Evolutionary conservation across 1,139 yeast genomes (phyloP).

Genomic region (Pichia sp.): DNA sequence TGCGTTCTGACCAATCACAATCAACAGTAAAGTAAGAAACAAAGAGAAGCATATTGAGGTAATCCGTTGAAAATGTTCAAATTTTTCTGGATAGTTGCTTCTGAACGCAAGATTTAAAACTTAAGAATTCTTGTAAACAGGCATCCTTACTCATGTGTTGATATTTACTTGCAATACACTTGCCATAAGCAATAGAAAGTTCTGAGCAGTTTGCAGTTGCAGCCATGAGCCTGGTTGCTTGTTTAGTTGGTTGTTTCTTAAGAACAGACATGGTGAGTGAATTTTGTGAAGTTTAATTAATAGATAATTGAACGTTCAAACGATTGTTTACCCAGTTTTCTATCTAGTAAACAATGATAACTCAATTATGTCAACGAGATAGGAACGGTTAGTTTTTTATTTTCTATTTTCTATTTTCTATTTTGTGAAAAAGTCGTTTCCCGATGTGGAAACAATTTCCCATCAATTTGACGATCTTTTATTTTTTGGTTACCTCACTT

Average conservation of each 20-base stretch:
- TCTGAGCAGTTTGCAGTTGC: conserved; percentile 25
- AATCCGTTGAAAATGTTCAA: background rate
- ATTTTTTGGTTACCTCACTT: too few species aligned
- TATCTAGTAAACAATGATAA: too few species aligned
- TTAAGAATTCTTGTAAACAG: conserved; percentile 51
- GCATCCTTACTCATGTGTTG: conserved; percentile 48
- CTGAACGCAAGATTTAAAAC: conserved; percentile 52
- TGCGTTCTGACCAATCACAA: background rate
- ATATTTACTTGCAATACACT: conserved; percentile 53
- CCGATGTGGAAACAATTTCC: too few species aligned
- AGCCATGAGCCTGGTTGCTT: conserved; percentile 25
- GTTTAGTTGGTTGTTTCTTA: conserved; percentile 21
- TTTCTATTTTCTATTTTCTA: too few species aligned
- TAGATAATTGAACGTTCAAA: too few species aligned
- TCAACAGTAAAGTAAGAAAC: background rate
- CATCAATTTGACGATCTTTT: too few species aligned
- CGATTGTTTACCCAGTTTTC: too few species aligned
- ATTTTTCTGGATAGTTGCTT: conserved; percentile 28
- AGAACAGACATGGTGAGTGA: conserved; percentile 6
- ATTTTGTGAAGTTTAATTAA: background rate
- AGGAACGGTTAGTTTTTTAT: too few species aligned
- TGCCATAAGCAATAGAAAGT: conserved; percentile 43
- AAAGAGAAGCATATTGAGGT: background rate
- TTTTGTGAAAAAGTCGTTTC: too few species aligned
- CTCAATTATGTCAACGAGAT: too few species aligned